Base-by-base conservation (phyloP, 2,329 filamentous ascomycete species). In the Arthrobotrys musiformis region DNA sequence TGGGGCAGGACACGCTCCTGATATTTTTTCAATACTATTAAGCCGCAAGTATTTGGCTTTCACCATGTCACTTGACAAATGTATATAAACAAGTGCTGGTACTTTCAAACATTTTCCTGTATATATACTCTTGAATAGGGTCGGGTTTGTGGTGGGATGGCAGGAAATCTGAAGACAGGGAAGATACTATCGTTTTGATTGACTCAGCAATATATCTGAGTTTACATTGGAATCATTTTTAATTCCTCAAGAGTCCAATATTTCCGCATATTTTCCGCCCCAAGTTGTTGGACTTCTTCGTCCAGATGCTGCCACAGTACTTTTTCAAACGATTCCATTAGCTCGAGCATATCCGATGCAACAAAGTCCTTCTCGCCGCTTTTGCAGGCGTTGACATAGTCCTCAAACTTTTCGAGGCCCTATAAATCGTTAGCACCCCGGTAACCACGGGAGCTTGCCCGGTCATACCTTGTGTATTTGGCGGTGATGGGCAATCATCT, bases 271-370 rank as follows among this genome's bases (percentile, higher is more conserved):
- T 94, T 96, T 83, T 95, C 92, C 50, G 93, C 93, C 1, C 90
- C 89, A 33, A 97, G 83, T 79, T 91, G 88, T 83, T 86, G 85
- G 6, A 97, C 93, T 86, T 97, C 93, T 80, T 94, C 90, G 81
- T 95, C 92, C 76, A 97, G 84, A 86, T 97, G 93, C 81, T 85
- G 85, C 92, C 93, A 94, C 58, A 97, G 83, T 79, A 97, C 92
- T 8, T 86, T 85, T 9, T 92, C 92, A 88, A 94, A 97, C 3
- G 83, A 83, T 83, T 96, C 92, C 89, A 97, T 90, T 81, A 92
- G 87, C 37, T 83, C 85, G 84, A 90, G 91, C 82, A 97, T 82
- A 79, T 90, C 88, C 76, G 82, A 46, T 9, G 78, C 64, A 75
- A 87, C 86, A 54, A 90, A 84, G 70, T 89, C 88, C 33, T 82